Conservation (phyloP, 73 alveolate species). For the Symbiodinium pilosum region DNA sequence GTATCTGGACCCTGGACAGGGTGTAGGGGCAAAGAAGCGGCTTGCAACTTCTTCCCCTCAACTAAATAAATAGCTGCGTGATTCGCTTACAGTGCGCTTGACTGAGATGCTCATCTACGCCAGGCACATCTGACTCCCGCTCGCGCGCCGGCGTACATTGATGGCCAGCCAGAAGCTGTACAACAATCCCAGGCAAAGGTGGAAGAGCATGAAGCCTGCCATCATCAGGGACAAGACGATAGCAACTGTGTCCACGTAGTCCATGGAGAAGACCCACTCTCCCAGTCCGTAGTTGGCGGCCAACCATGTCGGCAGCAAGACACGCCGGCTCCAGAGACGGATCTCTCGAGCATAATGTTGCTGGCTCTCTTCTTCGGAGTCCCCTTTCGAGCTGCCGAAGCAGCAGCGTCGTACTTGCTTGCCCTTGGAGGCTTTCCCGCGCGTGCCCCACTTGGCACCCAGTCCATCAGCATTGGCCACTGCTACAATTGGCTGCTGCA, state of each 20-base stretch:
- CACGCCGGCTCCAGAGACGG: background rate
- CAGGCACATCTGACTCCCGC: too few species aligned
- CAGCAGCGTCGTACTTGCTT: too few species aligned
- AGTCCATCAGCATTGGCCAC: background rate
- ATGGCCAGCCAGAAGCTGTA: background rate
- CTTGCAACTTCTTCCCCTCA: too few species aligned
- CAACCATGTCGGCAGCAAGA: background rate
- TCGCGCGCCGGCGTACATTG: background rate
- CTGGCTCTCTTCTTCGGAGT: background rate
- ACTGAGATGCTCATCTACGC: too few species aligned
- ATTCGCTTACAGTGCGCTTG: too few species aligned
- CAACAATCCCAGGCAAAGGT: background rate
- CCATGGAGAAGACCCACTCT: background rate
- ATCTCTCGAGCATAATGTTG: background rate
- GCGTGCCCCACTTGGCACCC: constrained; percentile 8
- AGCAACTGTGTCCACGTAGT: background rate
- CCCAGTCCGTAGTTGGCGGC: background rate
- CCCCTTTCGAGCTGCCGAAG: too few species aligned
- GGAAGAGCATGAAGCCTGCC: constrained; percentile 12
- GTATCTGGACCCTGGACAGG: too few species aligned
- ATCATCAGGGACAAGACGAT: background rate
- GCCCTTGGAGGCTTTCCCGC: background rate
- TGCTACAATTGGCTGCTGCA: constrained; percentile 10
- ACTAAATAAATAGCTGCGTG: too few species aligned
- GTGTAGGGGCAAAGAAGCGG: too few species aligned